Evolutionary conservation across 108 stramenopile genomes (phyloP).

Genomic region (Poteriospumella lacustris): DNA sequence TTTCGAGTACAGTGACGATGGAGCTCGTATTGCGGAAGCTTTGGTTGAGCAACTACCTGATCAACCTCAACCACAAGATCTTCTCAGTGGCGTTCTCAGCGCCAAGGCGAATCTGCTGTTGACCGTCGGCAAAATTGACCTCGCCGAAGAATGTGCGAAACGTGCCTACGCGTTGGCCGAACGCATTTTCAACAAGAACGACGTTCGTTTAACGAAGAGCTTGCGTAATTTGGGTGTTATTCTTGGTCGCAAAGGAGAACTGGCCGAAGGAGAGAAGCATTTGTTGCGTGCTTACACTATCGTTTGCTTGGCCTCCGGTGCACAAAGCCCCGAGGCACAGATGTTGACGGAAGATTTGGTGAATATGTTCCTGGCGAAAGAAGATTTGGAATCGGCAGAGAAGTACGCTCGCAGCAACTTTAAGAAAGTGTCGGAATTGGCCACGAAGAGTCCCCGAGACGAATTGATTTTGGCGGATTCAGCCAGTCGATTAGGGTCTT

Average conservation of each 20-base stretch:
- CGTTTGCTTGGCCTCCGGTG: not conserved
- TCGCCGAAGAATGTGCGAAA: not conserved
- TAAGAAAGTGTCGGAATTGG: not conserved
- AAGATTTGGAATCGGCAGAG: not conserved
- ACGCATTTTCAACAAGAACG: not conserved
- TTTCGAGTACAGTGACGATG: too few relatives aligned
- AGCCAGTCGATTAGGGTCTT: not conserved
- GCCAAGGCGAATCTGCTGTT: too few relatives aligned
- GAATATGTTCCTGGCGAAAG: not conserved
- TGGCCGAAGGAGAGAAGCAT: not conserved
- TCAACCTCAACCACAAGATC: too few relatives aligned
- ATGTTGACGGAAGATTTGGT: not conserved
- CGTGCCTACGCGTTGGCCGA: not conserved
- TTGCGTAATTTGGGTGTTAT: not conserved
- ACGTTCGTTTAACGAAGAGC: not conserved
- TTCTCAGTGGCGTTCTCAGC: too few relatives aligned
- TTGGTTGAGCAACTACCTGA: too few relatives aligned
- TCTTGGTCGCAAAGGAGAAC: not conserved
- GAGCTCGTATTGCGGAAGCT: too few relatives aligned
- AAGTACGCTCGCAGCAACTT: not conserved
- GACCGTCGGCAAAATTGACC: not conserved
- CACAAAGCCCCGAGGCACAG: not conserved
- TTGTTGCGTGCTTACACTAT: constrained; percentile 16
- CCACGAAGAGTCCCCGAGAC: not conserved
- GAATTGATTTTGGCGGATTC: not conserved